Conservation (phyloP, 2,329 filamentous ascomycete genomes). For the Ophiostoma ips region DNA sequence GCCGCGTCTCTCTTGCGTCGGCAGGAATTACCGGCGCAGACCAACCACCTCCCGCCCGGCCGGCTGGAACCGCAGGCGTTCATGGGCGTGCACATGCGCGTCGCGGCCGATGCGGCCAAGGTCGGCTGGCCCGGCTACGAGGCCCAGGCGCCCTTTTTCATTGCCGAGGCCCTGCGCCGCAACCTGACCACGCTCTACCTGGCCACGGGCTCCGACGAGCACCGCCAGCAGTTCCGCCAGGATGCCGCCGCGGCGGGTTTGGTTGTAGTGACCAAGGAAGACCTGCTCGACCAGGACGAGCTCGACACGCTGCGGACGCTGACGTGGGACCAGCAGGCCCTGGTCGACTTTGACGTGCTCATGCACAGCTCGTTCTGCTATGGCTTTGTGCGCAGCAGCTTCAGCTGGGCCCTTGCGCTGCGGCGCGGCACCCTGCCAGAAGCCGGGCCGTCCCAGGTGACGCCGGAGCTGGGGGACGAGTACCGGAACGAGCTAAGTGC, state of each 20-base stretch:
- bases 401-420: constrained; percentile 8
- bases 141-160: constrained; percentile 24
- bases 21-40: too few relatives aligned
- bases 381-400: constrained; percentile 9
- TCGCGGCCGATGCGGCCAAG: constrained; percentile 20
- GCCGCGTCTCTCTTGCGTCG: not conserved
- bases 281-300: constrained; percentile 21
- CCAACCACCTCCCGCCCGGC: not conserved
- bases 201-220: constrained; percentile 21
- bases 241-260: constrained; percentile 19
- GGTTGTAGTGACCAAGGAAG: constrained; percentile 21
- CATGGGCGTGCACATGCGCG: constrained; percentile 25
- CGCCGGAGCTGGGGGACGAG: not conserved
- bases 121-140: constrained; percentile 23
- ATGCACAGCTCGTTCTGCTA: constrained; percentile 8
- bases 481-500: not conserved
- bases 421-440: constrained; percentile 7
- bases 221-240: constrained; percentile 18
- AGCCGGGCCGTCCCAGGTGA: constrained; percentile 3
- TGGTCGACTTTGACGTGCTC: constrained; percentile 10
- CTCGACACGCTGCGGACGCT: constrained; percentile 18
- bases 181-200: constrained; percentile 23
- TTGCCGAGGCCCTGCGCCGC: constrained; percentile 19
- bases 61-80: constrained; percentile 14
- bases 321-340: constrained; percentile 17